Base-by-base conservation (phyloP, 192 early-diverging fungal species). In the Phlyctochytrium arcticum region DNA sequence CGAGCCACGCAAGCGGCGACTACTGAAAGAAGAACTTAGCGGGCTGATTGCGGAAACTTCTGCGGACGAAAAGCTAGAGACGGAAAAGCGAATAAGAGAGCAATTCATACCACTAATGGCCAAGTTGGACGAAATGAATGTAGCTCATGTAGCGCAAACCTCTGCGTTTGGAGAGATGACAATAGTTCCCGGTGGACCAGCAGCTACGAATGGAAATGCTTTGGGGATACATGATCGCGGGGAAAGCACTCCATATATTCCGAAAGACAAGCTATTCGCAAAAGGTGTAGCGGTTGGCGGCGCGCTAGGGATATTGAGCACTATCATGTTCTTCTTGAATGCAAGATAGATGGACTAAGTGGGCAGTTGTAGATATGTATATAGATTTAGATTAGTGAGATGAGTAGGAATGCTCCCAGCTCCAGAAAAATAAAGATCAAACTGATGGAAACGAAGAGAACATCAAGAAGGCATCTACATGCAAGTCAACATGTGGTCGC, bases 1-100 rank as follows among this genome's bases (percentile, higher is more conserved):
- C 10, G 79, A 81, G 48, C 79, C 76, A 8, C 65, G 68, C 24
- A 73, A 71, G 53, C 62, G 68, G 56, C 33, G 59, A 15, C 36
- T 59, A 6, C 42, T 74, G 39, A 36, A 65, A 33, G 49, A 60
- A 12, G 67, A 77, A 21, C n/a, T 80, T 3, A 23, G 67, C 3
- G 54, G 5, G n/a, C 51, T 79, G 37, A 69, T 79, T 54, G 24
- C 68, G 35, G 57, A 74, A 19, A 62, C 62, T 31, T 49, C 71
- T 12, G 56, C 24, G 21, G 8, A 5, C 1, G 57, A 69, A n/a
- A 15, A 42, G 17, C 15, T 39, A 8, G 44, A 35, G 8, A 15
- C 36, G 21, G 8, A 49, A 39, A 39, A 21, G 17, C 61, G 46
- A 47, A 19, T 31, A 26, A 29, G 21, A 8, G 53, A 65, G 19